Evolutionary conservation across 768 basidiomycete species (phyloP), one percentile per base, ranked within the genome.

Genomic region (Tylopilus sp.): DNA sequence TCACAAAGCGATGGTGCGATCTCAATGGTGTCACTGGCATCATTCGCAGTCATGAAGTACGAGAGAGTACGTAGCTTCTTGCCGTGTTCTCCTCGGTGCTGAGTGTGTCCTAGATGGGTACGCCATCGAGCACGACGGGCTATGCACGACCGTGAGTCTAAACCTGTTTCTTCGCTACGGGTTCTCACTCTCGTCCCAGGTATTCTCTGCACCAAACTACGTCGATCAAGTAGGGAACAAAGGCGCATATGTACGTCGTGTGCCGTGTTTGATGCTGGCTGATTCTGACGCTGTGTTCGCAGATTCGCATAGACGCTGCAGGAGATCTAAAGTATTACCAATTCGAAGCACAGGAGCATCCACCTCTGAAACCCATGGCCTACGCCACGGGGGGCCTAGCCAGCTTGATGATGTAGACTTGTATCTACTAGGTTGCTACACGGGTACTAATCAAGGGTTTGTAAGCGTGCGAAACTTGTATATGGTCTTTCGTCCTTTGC

Each of bases 41-140:
- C 50, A 86, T 98, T 56, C 88, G 97, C 44, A 93, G 90, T 59
- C 97, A 99, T 67, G 97, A 99, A 79, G 95, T 98, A 48, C 83
- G 97, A 52, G 90, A 93, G 77, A 82, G 87, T 85, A 59, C 52
- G 79, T 68, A 22, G 48, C 40, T 56, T 38, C 47, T 20, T 47
- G 44, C 13, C 46, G 30, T 23, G 4, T 3, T 38, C n/a, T 39
- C 21, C 25, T 31, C 11, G 18, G 18, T 30, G 17, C 33, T 65
- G 7, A 65, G 13, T 7, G 33, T 20, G 8, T 53, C 23, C 25
- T 52, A 88, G 91, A 89, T 52, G 97, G 97, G 13, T 98, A 98
- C 69, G 85, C 94, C 57, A 78, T 98, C 48, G 97, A 98, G 66
- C 97, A 98, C 63, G 80, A 89, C 57, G 95, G 97, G 1, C 73